Base-by-base conservation (phyloP, 345 rosid genomes). In the Syzygium aromaticum region DNA sequence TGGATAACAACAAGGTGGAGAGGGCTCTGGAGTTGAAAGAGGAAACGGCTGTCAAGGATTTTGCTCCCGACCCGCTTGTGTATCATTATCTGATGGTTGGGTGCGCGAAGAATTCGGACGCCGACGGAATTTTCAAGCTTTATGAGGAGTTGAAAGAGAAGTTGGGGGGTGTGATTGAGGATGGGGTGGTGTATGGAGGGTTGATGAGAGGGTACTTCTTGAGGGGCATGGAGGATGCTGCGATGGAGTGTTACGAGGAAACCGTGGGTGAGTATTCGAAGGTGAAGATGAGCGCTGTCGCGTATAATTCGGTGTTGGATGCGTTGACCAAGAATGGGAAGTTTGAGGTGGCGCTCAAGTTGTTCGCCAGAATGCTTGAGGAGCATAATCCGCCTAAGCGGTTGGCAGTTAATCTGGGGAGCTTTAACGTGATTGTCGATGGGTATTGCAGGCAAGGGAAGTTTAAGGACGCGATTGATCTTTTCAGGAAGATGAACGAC, bases 1-100 rank as follows among this genome's bases (percentile, higher is more conserved):
- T 97, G 54, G 96, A 95, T 89, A 97, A 95, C 89, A 95, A 93
- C 52, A 92, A 80, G 91, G 59, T 95, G n/a, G 98, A 95, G 16
- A 93, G 91, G 86, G 99, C 99, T 6, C 28, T 95, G 91, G 98
- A 95, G 93, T 88, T 97, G 91, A 96, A 96, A 64, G 96, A 96
- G 19, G 98, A 96, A 84, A 97, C 96, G 94, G 53, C 84, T 38
- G 94, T 87, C 40, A 94, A 91, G 87, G 97, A 92, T 25, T 91
- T 97, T 40, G 89, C 91, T 40, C 92, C 96, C 0, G 98, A 96
- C 89, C 95, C 98, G 7, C 85, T 91, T 85, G 92, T 95, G 77
- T 95, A 94, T 89, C 95, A 95, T 87, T 93, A 93, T 91, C 89
- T 97, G 89, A 96, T 96, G 98, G 85, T 87, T 52, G 99, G 98